Evolutionary conservation across 768 basidiomycete species (phyloP), one percentile per base, ranked within the genome.

Genomic region (Tricholoma flavovirens): DNA sequence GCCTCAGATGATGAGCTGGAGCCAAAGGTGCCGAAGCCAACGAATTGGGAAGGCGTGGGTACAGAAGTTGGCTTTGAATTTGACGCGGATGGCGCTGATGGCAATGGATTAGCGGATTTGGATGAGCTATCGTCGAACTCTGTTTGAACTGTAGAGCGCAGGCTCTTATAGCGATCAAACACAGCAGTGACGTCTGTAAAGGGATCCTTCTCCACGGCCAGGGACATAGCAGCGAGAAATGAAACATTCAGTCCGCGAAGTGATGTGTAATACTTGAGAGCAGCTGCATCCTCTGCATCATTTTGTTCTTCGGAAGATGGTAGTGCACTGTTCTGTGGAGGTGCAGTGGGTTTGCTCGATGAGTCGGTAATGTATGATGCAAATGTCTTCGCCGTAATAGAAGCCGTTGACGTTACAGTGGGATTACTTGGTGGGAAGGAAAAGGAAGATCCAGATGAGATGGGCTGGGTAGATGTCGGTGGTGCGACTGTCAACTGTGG

Each of bases 371-470:
- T n/a, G 10, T 43, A 53, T 32, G 52, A 53, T 26, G 52, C 52
- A 43, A 53, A 53, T 5, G 52, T 24, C 52, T 53, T 53, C 2
- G 52, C 52, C 22, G 52, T 53, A 26, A 29, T 53, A 11, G 53
- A 36, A 5, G 57, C 19, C 15, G 53, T 12, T 38, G 58, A 51
- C 15, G 55, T 36, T 19, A 55, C 54, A 21, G 45, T 35, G 22
- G 55, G 46, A 24, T 51, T 24, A 43, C 15, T 53, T 9, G 36
- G 22, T 29, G 24, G 40, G 52, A 32, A 30, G 17, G 40, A n/a
- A 49, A 55, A 56, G 22, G 54, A 22, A 49, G 30, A 8, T 36
- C 42, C 26, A 45, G 49, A 50, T 8, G 55, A 56, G n/a, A 33
- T 45, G 10, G 24, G 51, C 40, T 24, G 55, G 43, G 50, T 29